phyloP scores from a whole-genome alignment of 2,329 filamentous ascomycete species.

The Exophiala bonariae region DNA sequence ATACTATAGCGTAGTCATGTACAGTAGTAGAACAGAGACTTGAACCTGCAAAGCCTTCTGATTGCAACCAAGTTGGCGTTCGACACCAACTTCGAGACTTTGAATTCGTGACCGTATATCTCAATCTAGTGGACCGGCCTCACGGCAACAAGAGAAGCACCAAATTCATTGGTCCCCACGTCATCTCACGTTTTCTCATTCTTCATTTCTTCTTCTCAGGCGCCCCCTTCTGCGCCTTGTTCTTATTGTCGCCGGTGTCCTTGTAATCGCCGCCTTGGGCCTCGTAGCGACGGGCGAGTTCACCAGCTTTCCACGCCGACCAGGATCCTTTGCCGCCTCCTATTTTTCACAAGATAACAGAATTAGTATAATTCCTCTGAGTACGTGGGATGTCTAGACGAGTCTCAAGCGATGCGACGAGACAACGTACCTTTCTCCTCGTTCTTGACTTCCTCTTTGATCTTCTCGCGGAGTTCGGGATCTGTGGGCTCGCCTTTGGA shows the following conservation, averaged over 20 bases:
- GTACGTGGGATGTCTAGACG: too few relatives aligned
- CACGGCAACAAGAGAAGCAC: too few relatives aligned
- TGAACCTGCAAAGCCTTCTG: too few relatives aligned
- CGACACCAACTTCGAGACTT: too few relatives aligned
- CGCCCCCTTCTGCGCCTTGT: constrained; percentile 26
- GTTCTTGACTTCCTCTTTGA: constrained; percentile 28
- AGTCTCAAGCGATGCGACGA: not conserved
- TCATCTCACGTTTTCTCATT: constrained; percentile 9
- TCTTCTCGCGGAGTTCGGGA: constrained; percentile 26
- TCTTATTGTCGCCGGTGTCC: constrained; percentile 25
- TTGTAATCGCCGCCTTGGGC: constrained; percentile 24
- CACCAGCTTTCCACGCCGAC: constrained; percentile 29
- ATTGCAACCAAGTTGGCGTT: too few relatives aligned
- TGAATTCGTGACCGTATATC: too few relatives aligned
- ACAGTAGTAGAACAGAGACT: too few relatives aligned
- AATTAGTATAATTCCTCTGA: not conserved
- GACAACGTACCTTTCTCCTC: constrained; percentile 19
- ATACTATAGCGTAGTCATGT: too few relatives aligned
- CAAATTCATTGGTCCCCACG: not conserved
- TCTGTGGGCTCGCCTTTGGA: constrained; percentile 25
- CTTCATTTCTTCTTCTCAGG: constrained; percentile 28
- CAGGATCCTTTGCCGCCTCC: constrained; percentile 25
- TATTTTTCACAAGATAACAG: constrained; percentile 1
- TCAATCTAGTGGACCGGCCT: too few relatives aligned
- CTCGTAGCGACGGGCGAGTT: constrained; percentile 24